phyloP scores from a whole-genome alignment of 306 rosid genomes.

The Acmispon strigosus region DNA sequence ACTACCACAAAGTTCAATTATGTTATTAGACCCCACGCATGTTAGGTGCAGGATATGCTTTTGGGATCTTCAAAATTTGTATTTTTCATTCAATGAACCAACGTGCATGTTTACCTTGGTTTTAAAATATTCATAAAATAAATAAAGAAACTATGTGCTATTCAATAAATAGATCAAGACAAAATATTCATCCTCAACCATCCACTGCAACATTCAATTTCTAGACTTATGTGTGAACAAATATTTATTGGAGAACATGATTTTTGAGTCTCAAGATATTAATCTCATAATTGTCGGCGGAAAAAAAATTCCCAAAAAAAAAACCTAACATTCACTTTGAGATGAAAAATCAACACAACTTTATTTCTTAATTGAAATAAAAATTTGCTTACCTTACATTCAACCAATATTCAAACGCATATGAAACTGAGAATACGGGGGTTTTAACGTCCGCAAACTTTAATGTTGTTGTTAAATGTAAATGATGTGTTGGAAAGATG shows the following conservation, averaged over 20 bases:
- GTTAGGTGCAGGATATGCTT: not conserved
- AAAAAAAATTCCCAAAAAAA: too few relatives aligned
- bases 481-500: too few relatives aligned
- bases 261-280: too few relatives aligned
- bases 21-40: not conserved
- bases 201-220: too few relatives aligned
- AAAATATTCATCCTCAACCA: too few relatives aligned
- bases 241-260: too few relatives aligned
- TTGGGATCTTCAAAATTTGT: conserved; percentile 10
- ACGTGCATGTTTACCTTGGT: not conserved
- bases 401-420: not conserved
- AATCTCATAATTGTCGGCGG: too few relatives aligned
- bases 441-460: too few relatives aligned
- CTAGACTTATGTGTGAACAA: too few relatives aligned
- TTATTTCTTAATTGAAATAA: not conserved
- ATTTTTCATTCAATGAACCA: too few relatives aligned
- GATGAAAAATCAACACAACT: not conserved
- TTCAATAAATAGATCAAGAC: not conserved
- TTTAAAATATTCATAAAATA: not conserved
- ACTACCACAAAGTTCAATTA: not conserved
- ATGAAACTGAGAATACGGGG: too few relatives aligned
- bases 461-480: too few relatives aligned
- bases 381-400: not conserved
- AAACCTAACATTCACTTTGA: not conserved
- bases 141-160: not conserved